A percentile compares a stretch with the other conserved stretches of the same genome.
These are phyloP conservation scores for Cercospora zeina DNA, from an alignment of 2,329 filamentous ascomycete genomes.

Conservation along the genomic window DNA sequence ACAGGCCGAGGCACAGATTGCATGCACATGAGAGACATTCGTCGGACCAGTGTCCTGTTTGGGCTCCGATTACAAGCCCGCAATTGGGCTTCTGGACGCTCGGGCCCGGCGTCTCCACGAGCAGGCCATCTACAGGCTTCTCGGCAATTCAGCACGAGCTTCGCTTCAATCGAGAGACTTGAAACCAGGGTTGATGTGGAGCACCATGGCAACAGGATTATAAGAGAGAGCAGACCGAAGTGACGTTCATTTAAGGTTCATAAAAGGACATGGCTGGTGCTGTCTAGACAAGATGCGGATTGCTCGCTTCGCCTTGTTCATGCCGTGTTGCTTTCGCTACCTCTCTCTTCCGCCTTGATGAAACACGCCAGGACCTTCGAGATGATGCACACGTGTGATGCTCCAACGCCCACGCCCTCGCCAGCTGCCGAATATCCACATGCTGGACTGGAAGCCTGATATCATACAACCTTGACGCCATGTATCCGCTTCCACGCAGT, in stretches of 20 bases:
- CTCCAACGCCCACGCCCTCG: not conserved
- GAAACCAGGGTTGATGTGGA: slow-evolving; percentile 10
- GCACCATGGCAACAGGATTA: not conserved
- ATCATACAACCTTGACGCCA: slow-evolving; percentile 18
- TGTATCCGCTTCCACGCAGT: slow-evolving; percentile 14
- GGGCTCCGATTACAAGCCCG: slow-evolving; percentile 4
- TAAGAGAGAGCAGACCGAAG: slow-evolving; percentile 8
- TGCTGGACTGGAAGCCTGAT: slow-evolving; percentile 13
- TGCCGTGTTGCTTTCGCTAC: slow-evolving; percentile 2
- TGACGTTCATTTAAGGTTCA: slow-evolving; percentile 24
- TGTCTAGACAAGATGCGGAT: not conserved
- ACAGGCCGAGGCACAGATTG: slow-evolving; percentile 1
- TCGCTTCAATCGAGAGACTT: slow-evolving; percentile 20
- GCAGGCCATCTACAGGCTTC: slow-evolving; percentile 14
- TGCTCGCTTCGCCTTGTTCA: slow-evolving; percentile 7
- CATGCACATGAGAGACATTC: slow-evolving; percentile 5
- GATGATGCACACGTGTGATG: slow-evolving; percentile 2
- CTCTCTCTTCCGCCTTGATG: slow-evolving; percentile 5
- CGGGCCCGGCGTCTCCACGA: slow-evolving; percentile 18
- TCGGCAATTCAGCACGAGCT: slow-evolving; percentile 18
- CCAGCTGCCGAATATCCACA: slow-evolving; percentile 7
- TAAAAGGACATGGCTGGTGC: slow-evolving; percentile 11
- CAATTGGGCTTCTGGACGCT: slow-evolving; percentile 11
- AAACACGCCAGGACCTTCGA: slow-evolving; percentile 3
- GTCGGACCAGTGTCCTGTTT: slow-evolving; percentile 17